A percentile compares a stretch with the other conserved stretches of the same genome.
Evolutionary conservation across 2,329 filamentous ascomycete species (phyloP).

Genomic region (Colletotrichum tabaci): DNA sequence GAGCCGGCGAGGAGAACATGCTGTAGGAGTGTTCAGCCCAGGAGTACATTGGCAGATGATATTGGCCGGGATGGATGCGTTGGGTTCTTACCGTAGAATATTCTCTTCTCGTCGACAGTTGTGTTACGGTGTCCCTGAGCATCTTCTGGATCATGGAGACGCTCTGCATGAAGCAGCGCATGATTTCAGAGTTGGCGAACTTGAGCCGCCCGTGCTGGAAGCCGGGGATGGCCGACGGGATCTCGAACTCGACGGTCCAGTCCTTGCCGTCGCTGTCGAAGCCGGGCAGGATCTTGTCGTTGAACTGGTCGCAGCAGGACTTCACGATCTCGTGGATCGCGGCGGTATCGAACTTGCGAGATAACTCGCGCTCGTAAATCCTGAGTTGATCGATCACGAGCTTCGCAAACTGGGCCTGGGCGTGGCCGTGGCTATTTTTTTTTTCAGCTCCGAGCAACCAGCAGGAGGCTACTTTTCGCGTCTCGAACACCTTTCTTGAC

Average conservation of each 20-base stretch:
- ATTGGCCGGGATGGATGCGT: not conserved
- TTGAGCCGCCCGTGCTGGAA: slow-evolving; percentile 15
- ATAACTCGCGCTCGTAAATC: slow-evolving; percentile 4
- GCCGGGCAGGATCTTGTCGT: not conserved
- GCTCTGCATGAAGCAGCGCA: slow-evolving; percentile 13
- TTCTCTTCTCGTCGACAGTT: not conserved
- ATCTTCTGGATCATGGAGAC: slow-evolving; percentile 5
- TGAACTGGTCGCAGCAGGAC: slow-evolving; percentile 16
- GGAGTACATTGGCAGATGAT: not conserved
- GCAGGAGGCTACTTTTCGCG: not conserved
- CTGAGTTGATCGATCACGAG: slow-evolving; percentile 14
- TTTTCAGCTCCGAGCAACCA: not conserved
- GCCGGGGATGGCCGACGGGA: not conserved
- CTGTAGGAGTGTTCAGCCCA: not conserved
- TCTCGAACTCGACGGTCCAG: slow-evolving; percentile 14
- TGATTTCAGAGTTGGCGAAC: slow-evolving; percentile 10
- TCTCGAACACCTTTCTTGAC: not conserved
- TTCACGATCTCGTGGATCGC: not conserved
- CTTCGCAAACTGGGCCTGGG: slow-evolving; percentile 1
- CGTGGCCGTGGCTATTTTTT: slow-evolving; percentile 4
- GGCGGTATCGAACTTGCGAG: slow-evolving; percentile 5
- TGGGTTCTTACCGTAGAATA: not conserved
- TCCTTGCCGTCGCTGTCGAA: slow-evolving; percentile 18
- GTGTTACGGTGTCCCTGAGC: not conserved
- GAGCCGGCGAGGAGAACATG: slow-evolving; percentile 6